Evolutionary conservation across 75 land plant species (phyloP).

Genomic region (Sequoiadendron giganteum): DNA sequence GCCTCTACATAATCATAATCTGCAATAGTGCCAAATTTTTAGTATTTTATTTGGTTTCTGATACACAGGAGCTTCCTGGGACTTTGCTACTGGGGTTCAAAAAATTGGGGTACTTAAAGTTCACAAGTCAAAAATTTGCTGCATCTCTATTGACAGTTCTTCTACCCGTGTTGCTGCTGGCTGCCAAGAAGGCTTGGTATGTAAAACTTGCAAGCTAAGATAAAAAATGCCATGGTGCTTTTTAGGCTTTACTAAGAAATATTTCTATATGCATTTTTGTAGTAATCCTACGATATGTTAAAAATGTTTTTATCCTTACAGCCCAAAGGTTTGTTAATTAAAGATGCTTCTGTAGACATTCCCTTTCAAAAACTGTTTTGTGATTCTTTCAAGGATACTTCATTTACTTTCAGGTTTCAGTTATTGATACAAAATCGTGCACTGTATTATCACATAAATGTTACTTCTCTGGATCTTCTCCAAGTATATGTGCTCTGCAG

Average conservation of each 20-base stretch:
- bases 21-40: neutral
- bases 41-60: neutral
- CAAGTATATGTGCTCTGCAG: conserved; percentile 46
- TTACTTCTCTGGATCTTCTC: conserved; percentile 28
- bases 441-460: conserved; percentile 35
- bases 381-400: neutral
- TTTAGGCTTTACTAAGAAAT: neutral
- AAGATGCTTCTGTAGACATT: neutral
- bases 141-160: conserved; percentile 5
- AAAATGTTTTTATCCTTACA: neutral
- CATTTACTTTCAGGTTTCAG: conserved; percentile 38
- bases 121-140: conserved; percentile 1
- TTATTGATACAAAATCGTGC: conserved; percentile 46
- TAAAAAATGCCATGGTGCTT: neutral
- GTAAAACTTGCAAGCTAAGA: neutral
- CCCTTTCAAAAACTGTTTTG: neutral
- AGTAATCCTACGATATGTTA: neutral
- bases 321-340: neutral
- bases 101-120: conserved; percentile 5
- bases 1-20: neutral
- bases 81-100: neutral
- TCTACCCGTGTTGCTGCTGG: conserved; percentile 12
- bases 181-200: conserved; percentile 14
- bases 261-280: neutral
- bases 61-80: neutral